These are phyloP conservation scores for Aspergillus sclerotiicarbonarius DNA, from an alignment of 495 filamentous ascomycete genomes.

Conservation along the genomic window DNA sequence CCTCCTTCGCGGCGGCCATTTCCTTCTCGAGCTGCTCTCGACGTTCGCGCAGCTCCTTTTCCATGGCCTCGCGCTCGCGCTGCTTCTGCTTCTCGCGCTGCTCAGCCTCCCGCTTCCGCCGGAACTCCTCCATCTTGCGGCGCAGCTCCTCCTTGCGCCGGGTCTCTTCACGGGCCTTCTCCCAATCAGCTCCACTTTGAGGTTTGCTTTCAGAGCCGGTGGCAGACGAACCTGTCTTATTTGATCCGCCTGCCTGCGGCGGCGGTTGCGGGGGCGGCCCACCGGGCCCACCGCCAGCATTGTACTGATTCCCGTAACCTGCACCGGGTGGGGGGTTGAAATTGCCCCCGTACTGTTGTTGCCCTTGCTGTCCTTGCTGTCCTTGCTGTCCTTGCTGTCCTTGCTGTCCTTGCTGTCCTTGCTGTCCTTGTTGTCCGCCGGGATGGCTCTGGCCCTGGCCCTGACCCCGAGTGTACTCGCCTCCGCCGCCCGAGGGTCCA, in stretches of 20 bases:
- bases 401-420: constrained; percentile 10
- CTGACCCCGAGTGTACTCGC: constrained; percentile 2
- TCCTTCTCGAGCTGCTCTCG: constrained; percentile 50
- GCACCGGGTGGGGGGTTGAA: neutral
- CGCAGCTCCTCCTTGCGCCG: constrained; percentile 47
- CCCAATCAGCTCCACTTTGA: constrained; percentile 24
- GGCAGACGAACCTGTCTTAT: constrained; percentile 3
- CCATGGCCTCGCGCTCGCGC: constrained; percentile 51
- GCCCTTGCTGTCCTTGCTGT: constrained; percentile 16
- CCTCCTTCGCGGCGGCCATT: constrained; percentile 45
- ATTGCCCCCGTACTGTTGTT: neutral
- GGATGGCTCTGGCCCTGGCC: constrained; percentile 15
- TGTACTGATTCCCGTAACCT: constrained; percentile 38
- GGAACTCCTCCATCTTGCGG: constrained; percentile 64
- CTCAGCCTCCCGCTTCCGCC: constrained; percentile 48
- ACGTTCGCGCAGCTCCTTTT: constrained; percentile 46
- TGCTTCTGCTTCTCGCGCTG: constrained; percentile 45
- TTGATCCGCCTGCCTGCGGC: constrained; percentile 5
- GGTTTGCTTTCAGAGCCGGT: constrained; percentile 20
- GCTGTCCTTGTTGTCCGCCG: constrained; percentile 20
- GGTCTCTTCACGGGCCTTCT: constrained; percentile 64
- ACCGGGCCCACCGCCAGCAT: neutral
- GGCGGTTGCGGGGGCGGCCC: neutral
- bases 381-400: constrained; percentile 8
- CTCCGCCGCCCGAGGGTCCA: neutral